These are phyloP conservation scores for Millerago galiae DNA, from an alignment of 805 yeast species.

Conservation along the genomic window DNA sequence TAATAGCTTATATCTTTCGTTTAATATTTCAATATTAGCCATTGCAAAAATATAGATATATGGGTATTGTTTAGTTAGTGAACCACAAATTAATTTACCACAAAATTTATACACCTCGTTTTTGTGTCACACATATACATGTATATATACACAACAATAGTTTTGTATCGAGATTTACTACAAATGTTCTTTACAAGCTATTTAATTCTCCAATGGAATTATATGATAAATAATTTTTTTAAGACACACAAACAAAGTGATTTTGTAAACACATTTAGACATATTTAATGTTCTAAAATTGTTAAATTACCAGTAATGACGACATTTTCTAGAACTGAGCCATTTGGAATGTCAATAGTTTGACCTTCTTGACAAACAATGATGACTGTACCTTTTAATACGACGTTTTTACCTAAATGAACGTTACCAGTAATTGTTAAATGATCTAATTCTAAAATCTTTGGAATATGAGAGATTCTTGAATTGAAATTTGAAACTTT, in stretches of 20 bases:
- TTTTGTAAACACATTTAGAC: neutral
- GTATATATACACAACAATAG: no score
- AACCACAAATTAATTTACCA: no score
- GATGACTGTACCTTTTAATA: constrained; percentile 94
- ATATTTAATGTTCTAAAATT: constrained; percentile 76
- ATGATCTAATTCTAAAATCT: constrained; percentile 93
- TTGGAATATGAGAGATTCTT: constrained; percentile 93
- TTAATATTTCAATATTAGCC: no score
- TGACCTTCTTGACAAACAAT: constrained; percentile 97
- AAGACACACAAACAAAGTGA: neutral
- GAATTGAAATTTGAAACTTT: constrained; percentile 87
- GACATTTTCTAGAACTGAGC: constrained; percentile 89
- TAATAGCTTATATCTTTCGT: no score
- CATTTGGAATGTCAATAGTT: constrained; percentile 95
- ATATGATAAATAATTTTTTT: neutral
- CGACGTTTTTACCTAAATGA: constrained; percentile 79
- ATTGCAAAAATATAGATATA: no score
- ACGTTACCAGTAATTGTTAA: constrained; percentile 97
- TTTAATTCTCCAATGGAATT: neutral
- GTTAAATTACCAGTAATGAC: constrained; percentile 96
- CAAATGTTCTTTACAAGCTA: no score
- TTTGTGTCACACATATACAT: no score
- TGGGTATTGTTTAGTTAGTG: no score
- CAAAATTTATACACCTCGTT: no score
- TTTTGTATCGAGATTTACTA: no score